Base-by-base conservation (phyloP, 805 yeast genomes). In the Yamadazyma laniorum region DNA sequence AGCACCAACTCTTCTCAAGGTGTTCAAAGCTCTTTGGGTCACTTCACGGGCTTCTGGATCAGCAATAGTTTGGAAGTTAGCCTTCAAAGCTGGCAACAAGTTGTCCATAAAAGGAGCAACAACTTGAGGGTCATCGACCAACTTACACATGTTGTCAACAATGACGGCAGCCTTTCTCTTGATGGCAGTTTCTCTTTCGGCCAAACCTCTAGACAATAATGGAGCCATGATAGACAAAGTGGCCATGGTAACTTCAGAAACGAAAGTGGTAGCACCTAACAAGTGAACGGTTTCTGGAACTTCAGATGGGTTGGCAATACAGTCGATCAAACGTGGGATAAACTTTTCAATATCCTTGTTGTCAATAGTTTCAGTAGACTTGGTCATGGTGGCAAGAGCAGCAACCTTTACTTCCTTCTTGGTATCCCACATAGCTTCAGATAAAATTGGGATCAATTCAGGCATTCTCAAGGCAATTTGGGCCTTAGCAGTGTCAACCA, bases 391-490 rank as follows among this genome's bases (percentile, higher is more conserved):
- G 60, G 82, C 82, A 57, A 93, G 85, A 51, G 99, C 98, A 67
- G 95, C 95, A 56, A 77, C 79, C 84, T 93, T 93, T 66, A 93
- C 99, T 65, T 93, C 98, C 73, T 79, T 77, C 83, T 93, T 93
- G 74, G 99, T 93, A 75, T 93, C 99, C 99, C 99, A 93, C 98
- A 93, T 93, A 61, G 97, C 88, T 79, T 93, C 99, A 58, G 99
- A 93, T 61, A 93, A 77, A 54, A 84, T 93, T 71, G 99, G 99
- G 61, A 93, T 91, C 69, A 93, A 82, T 79, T 93, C 98, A 62
- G 98, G 96, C 98, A 93, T 93, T 81, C 99, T 89, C 62, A 93
- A 80, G 57, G 99, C 96, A 56, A 93, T 77, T 79, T 90, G 99
- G 58, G 73, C 85, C 72, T 90, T 91, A 58, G 99, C 96, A 55